A percentile compares a stretch with the other conserved stretches of the same genome.
Conservation (phyloP, 169 alveolate species). For the Cryptosporidium meleagridis region DNA sequence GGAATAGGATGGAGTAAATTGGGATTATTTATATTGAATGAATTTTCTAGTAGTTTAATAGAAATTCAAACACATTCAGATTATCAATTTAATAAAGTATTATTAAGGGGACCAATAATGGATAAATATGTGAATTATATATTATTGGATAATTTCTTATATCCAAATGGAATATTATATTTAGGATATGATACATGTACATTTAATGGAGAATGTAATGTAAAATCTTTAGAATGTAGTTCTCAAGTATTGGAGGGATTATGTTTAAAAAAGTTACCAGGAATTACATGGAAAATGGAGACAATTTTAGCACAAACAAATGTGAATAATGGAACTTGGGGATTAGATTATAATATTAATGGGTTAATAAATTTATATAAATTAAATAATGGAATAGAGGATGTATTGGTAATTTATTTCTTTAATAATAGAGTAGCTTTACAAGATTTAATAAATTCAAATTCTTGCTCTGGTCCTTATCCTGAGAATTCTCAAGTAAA, state of each 20-base stretch:
- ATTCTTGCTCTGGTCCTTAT: constrained; percentile 39
- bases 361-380: constrained; percentile 9
- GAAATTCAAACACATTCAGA: background rate
- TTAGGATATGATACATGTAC: constrained; percentile 44
- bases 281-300: background rate
- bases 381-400: background rate
- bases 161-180: background rate
- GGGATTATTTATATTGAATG: background rate
- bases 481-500: background rate
- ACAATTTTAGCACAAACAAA: background rate
- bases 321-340: constrained; percentile 56
- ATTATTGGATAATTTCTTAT: background rate
- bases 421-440: constrained; percentile 20
- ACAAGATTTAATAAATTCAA: background rate
- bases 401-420: background rate
- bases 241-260: constrained; percentile 38
- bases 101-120: background rate
- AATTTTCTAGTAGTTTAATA: background rate
- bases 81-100: background rate
- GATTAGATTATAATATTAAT: background rate
- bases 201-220: constrained; percentile 15
- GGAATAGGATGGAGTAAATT: constrained; percentile 19
- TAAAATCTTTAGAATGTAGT: background rate
- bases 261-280: background rate
- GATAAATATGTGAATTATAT: too few relatives aligned